Conservation (phyloP, 2,329 filamentous ascomycete species). For the Microascus cirrosus region DNA sequence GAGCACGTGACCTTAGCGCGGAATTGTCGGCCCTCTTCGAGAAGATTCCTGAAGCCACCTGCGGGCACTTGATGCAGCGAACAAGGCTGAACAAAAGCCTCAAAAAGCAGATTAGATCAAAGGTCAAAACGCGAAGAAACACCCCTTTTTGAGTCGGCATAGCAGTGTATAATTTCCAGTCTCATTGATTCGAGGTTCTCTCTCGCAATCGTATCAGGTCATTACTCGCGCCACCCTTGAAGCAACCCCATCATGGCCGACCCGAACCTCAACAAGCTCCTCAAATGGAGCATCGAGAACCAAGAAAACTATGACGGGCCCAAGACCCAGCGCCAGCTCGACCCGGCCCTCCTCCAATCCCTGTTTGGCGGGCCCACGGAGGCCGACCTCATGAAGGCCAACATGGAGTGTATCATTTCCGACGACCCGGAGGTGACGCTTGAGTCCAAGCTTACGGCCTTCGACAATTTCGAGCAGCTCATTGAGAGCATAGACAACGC, state of each 20-base stretch:
- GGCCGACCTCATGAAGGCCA: slow-evolving; percentile 79
- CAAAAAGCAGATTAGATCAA: background rate
- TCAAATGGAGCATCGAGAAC: slow-evolving; percentile 63
- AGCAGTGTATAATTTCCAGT: background rate
- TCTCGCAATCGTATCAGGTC: background rate
- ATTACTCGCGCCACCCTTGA: background rate
- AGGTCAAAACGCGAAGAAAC: background rate
- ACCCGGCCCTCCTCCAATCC: slow-evolving; percentile 58
- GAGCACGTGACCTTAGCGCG: background rate
- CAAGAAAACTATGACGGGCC: slow-evolving; percentile 19
- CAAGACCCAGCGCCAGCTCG: slow-evolving; percentile 34
- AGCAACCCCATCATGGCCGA: slow-evolving; percentile 16
- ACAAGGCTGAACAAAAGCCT: background rate
- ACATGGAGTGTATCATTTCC: slow-evolving; percentile 66
- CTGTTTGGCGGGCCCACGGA: slow-evolving; percentile 80
- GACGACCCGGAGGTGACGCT: slow-evolving; percentile 50
- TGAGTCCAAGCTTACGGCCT: slow-evolving; percentile 70
- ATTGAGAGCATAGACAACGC: slow-evolving; percentile 93
- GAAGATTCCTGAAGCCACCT: slow-evolving; percentile 3
- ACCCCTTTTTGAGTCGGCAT: background rate
- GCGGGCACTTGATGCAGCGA: background rate
- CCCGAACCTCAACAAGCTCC: slow-evolving; percentile 59
- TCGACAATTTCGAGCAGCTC: slow-evolving; percentile 91
- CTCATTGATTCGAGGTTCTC: background rate
- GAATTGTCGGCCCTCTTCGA: background rate